Base-by-base conservation (phyloP, 768 basidiomycete genomes). In the Trametes maxima region DNA sequence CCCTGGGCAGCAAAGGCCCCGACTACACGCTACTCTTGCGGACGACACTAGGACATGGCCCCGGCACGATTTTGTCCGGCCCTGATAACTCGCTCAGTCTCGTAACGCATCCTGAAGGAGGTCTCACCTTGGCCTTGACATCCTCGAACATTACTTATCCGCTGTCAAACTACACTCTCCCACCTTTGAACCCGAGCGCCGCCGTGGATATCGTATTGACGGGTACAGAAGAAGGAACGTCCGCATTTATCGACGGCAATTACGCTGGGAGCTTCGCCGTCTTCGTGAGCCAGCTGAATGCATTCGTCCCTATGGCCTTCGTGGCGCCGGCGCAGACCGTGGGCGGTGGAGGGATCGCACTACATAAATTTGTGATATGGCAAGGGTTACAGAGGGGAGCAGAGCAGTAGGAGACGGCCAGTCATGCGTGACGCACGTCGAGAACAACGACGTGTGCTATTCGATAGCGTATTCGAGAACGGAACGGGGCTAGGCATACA, bases 1-100 rank as follows among this genome's bases (percentile, higher is more conserved):
- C 69, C 43, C 54, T 70, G 40, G 69, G 65, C 16, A 66, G 67
- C 62, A 68, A 66, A 48, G 69, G 69, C 16, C 63, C 57, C 48
- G 64, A 68, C 51, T 70, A 70, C 43, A 70, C 69, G n/a, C 54
- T 70, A 28, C 63, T 64, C 36, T 36, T 70, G 25, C 59, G 59
- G 46, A 57, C 54, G 28, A 44, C 21, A 43, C 39, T 57, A 13
- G 14, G 45, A n/a, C 47, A 47, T 10, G 25, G 62, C 22, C 48
- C 63, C 19, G 64, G 57, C 35, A 56, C 54, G 33, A 42, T 69
- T 53, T 66, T 69, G 10, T 46, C 59, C 6, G 67, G 65, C 12
- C 69, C 69, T 13, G 67, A 64, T 35, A 56, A 59, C 46, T 60
- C 67, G 1, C 64, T 68, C 52, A 63, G 65, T 19, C 13, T 66